Base-by-base conservation (phyloP, 768 basidiomycete species). In the Candolleomyces eurysporus region DNA sequence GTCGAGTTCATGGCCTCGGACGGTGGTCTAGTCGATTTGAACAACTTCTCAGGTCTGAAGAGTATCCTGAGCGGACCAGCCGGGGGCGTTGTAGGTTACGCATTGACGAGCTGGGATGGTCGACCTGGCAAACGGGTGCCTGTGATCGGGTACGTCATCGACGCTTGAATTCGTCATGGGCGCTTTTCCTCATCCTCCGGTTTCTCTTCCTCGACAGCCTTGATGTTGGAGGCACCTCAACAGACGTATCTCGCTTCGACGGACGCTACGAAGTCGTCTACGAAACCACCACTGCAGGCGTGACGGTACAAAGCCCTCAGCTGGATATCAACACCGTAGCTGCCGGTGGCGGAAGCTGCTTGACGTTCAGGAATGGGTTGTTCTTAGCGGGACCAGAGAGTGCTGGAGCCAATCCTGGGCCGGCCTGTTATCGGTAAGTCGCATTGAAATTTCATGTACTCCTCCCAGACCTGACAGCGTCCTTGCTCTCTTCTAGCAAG, bases 1-100 rank as follows among this genome's bases (percentile, higher is more conserved):
- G 94, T 97, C 36, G 94, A 96, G 70, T 98, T 98, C 70, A 98
- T 98, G 96, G 90, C 90, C 40, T 92, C 90, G 58, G 96, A 98
- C 68, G 96, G 94, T 5, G 92, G 92, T 7, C 76, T 96, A 10
- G 76, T 94, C 22, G 90, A 93, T 69, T 74, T 90, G 13, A 73
- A 84, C 61, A 91, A 92, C 68, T 98, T 98, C 72, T 94, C 92
- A 0, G 96, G 96, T 0, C 75, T 98, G 66, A 96, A 95, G 81
- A 93, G 91, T 64, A 95, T 98, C 64, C 74, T 97, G 42, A 94
- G 92, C 66, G 93, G 92, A 3, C 96, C 96, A 0, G 96, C 96
- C 0, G 96, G 96, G 2, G 96, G 96, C 3, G 96, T 98, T 5
- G 96, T 98, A 0, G 96, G 96, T 0, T 96, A 93, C 67, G 93